phyloP scores from a whole-genome alignment of 1,284 basidiomycete genomes.

The Marasmius sp. region DNA sequence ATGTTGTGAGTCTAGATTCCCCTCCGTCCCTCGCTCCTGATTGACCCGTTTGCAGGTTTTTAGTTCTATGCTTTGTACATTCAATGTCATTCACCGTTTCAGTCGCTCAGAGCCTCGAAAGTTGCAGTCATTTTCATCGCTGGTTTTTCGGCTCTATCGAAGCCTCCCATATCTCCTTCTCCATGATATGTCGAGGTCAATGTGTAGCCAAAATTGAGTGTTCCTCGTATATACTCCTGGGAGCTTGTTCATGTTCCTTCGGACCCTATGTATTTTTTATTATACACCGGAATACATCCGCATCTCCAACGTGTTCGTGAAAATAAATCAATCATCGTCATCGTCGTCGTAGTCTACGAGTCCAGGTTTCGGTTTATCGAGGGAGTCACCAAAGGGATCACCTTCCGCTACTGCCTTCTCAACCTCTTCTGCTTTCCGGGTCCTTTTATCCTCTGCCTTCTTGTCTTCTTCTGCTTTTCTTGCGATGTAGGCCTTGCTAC shows the following conservation, averaged over 20 bases:
- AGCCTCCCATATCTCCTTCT: slow-evolving; percentile 24
- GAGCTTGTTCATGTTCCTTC: slow-evolving; percentile 18
- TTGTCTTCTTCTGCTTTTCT: slow-evolving; percentile 66
- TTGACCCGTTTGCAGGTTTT: slow-evolving; percentile 40
- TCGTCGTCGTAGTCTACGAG: slow-evolving; percentile 61
- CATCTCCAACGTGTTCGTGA: background rate
- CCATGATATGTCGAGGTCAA: slow-evolving; percentile 18
- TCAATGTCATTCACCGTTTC: too few species aligned
- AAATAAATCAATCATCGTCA: slow-evolving; percentile 38
- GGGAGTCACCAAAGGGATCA: slow-evolving; percentile 65
- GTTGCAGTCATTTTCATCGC: slow-evolving; percentile 1
- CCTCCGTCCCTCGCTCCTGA: background rate
- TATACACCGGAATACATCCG: slow-evolving; percentile 19
- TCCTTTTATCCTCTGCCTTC: slow-evolving; percentile 63
- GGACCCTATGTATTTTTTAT: background rate
- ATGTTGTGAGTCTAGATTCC: slow-evolving; percentile 61
- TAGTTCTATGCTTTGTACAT: slow-evolving; percentile 22
- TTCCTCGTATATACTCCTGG: slow-evolving; percentile 7
- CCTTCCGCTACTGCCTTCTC: slow-evolving; percentile 48
- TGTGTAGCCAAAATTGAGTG: slow-evolving; percentile 33
- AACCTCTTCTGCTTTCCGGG: slow-evolving; percentile 59
- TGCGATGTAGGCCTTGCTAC: slow-evolving; percentile 75
- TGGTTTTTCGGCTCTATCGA: slow-evolving; percentile 29
- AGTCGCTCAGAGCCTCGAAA: too few species aligned
- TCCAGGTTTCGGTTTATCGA: slow-evolving; percentile 22